A percentile compares a stretch with the other conserved stretches of the same genome.
phyloP scores from a whole-genome alignment of 495 filamentous ascomycete species.

The Penicillium flavigenum region DNA sequence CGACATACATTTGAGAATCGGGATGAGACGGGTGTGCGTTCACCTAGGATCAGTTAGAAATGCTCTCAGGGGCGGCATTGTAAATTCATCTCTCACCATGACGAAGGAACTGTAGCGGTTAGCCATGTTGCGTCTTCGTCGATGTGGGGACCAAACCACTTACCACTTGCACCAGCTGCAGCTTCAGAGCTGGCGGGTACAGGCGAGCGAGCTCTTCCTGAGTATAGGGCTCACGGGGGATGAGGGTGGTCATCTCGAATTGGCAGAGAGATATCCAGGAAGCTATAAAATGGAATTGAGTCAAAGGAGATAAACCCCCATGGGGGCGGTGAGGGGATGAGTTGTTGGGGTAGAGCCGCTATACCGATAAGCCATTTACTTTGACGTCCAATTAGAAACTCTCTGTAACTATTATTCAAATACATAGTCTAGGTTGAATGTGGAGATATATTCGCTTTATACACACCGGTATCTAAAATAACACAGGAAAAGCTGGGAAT shows the following conservation, averaged over 20 bases:
- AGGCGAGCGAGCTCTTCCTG: constrained; percentile 75
- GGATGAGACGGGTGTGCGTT: constrained; percentile 80
- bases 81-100: constrained; percentile 58
- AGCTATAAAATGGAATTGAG: constrained; percentile 1
- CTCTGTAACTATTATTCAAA: not conserved
- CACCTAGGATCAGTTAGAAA: constrained; percentile 47
- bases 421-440: not conserved
- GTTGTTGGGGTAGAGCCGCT: constrained; percentile 2
- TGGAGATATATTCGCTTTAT: not conserved
- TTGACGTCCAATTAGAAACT: not conserved
- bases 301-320: constrained; percentile 6
- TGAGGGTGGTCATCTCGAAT: constrained; percentile 70
- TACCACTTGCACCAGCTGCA: constrained; percentile 86
- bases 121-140: constrained; percentile 10
- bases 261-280: not conserved
- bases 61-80: not conserved
- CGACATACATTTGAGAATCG: constrained; percentile 76
- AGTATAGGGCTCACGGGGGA: constrained; percentile 73
- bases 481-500: not conserved
- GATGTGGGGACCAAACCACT: constrained; percentile 22
- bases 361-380: not conserved
- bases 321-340: constrained; percentile 16
- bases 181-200: constrained; percentile 75
- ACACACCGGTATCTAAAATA: not conserved
- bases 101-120: constrained; percentile 62